Base-by-base conservation (phyloP, 768 basidiomycete species). In the Suillus weaverae region DNA sequence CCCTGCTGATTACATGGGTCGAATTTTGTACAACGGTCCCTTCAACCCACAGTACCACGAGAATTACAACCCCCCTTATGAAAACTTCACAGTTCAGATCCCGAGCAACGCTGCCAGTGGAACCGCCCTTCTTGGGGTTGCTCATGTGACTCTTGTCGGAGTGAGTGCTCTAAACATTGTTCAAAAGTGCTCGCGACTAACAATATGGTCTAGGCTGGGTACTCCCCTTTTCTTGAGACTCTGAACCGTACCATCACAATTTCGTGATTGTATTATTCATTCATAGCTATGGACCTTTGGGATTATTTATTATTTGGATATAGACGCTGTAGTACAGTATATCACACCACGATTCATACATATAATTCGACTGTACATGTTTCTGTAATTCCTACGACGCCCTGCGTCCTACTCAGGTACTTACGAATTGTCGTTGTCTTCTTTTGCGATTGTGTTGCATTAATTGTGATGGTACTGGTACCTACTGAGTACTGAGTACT, bases 1-100 rank as follows among this genome's bases (percentile, higher is more conserved):
- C 6, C 73, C 77, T n/a, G 51, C 63, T 2, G 73, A 73, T 7
- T 62, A 71, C 20, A 64, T 85, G 69, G 84, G 84, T 14, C 68
- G 62, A 11, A 77, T 85, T n/a, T 72, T 86, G 54, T 85, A 83
- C 71, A 80, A 78, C 50, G 85, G 84, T 20, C 71, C 71, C 11
- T 85, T 77, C 64, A 67, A 71, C 32, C 84, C 85, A 0, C 67
- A 79, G 63, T 71, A 69, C 56, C 70, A 79, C 22, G 66, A 75
- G 13, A 6, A 41, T 2, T 66, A 71, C 33, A 73, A 76, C 62
- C 69, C 70, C 6, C 82, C 83, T 13, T 78, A 82, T 71, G 73
- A 85, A 62, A 83, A 83, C 67, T 81, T 83, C 64, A 78, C 80
- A 4, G 74, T 85, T 5, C 71, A 72, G 39, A 70, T 85, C 14